phyloP scores from a whole-genome alignment of 2,329 filamentous ascomycete genomes.

The Torrubiella hemipterigena region DNA sequence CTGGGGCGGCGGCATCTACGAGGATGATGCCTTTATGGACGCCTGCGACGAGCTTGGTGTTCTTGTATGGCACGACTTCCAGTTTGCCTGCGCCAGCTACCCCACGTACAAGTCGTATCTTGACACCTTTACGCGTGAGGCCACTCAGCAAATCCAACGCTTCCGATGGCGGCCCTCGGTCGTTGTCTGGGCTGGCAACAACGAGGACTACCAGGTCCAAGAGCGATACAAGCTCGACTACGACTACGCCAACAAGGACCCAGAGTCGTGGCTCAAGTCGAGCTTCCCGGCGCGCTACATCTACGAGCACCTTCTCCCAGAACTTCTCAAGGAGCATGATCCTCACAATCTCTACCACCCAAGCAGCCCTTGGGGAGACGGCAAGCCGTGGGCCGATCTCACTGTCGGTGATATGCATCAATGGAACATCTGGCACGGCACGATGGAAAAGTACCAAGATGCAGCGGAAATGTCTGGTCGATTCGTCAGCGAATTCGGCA shows the following conservation, averaged over 20 bases:
- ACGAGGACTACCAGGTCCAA: slow-evolving; percentile 69
- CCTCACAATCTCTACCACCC: slow-evolving; percentile 57
- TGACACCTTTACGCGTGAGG: slow-evolving; percentile 46
- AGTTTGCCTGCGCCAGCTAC: slow-evolving; percentile 57
- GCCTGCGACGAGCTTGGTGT: slow-evolving; percentile 57
- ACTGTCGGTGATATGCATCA: slow-evolving; percentile 69
- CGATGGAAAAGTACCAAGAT: slow-evolving; percentile 68
- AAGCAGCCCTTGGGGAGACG: slow-evolving; percentile 57
- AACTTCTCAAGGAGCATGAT: slow-evolving; percentile 46
- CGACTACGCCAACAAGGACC: slow-evolving; percentile 62
- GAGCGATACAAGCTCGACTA: slow-evolving; percentile 58
- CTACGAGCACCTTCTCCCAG: slow-evolving; percentile 63
- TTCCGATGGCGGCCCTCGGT: slow-evolving; percentile 53
- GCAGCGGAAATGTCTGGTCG: slow-evolving; percentile 57
- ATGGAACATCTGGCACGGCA: slow-evolving; percentile 65
- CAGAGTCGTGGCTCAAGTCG: slow-evolving; percentile 66
- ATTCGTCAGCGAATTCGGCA: slow-evolving; percentile 71
- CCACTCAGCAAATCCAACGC: slow-evolving; percentile 47
- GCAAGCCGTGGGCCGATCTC: slow-evolving; percentile 42
- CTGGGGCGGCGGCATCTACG: slow-evolving; percentile 32
- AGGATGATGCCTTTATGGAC: slow-evolving; percentile 56
- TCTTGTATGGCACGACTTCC: slow-evolving; percentile 63
- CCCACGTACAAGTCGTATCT: slow-evolving; percentile 49
- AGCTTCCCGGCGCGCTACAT: slow-evolving; percentile 68
- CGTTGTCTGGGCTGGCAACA: slow-evolving; percentile 70